phyloP scores from a whole-genome alignment of 106 monocot species.

The Phalaenopsis aphrodite region DNA sequence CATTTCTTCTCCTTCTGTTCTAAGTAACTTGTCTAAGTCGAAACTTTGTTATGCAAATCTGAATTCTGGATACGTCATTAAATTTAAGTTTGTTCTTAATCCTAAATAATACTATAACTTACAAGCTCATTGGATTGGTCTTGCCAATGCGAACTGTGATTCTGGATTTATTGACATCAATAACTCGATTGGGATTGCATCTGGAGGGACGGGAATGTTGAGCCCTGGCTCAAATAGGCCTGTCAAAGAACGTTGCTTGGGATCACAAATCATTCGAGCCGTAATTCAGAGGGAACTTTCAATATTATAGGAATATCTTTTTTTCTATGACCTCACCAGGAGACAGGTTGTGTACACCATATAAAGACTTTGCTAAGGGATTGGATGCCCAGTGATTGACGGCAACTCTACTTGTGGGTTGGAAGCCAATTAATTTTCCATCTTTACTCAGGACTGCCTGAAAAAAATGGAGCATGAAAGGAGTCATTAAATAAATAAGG shows the following conservation, averaged over 20 bases:
- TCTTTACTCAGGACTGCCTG: constrained; percentile 71
- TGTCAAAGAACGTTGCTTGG: constrained; percentile 12
- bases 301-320: background rate
- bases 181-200: constrained; percentile 51
- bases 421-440: constrained; percentile 78
- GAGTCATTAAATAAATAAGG: background rate
- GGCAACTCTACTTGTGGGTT: constrained; percentile 72
- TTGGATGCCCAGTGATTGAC: constrained; percentile 83
- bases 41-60: too few species aligned
- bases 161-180: constrained; percentile 66
- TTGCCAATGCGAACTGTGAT: constrained; percentile 66
- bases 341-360: constrained; percentile 41
- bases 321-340: constrained; percentile 43
- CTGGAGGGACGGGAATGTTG: constrained; percentile 48
- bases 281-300: background rate
- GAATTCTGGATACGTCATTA: background rate
- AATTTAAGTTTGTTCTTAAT: background rate
- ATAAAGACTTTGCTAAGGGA: constrained; percentile 61
- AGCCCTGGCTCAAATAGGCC: constrained; percentile 63
- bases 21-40: too few species aligned
- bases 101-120: background rate
- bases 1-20: too few species aligned
- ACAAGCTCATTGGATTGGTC: constrained; percentile 36
- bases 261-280: background rate
- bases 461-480: background rate